These are phyloP conservation scores for Dentipellis sp. DNA, from an alignment of 768 basidiomycete genomes.

Conservation along the genomic window DNA sequence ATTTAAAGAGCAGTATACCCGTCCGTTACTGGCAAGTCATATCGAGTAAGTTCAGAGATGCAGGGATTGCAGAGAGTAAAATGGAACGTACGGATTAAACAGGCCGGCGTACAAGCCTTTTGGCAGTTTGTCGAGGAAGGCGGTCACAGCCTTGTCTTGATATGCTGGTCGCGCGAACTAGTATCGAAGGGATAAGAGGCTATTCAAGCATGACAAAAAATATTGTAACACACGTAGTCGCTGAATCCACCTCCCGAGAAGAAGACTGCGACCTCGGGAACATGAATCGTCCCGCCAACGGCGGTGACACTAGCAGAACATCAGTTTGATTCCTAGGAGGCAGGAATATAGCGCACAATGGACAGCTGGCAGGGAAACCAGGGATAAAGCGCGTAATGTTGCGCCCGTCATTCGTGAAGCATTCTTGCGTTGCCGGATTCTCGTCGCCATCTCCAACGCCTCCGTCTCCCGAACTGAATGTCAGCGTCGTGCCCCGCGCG, in stretches of 20 bases:
- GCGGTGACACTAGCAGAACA: slow-evolving; percentile 45
- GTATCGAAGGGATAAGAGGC: slow-evolving; percentile 17
- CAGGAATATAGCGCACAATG: slow-evolving; percentile 19
- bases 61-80: not conserved
- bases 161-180: slow-evolving; percentile 47
- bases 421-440: slow-evolving; percentile 42
- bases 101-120: slow-evolving; percentile 41
- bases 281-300: slow-evolving; percentile 53
- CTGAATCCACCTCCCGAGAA: slow-evolving; percentile 76
- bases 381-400: slow-evolving; percentile 44
- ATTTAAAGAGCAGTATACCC: slow-evolving; percentile 27
- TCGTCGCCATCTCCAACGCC: slow-evolving; percentile 60
- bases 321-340: too few relatives aligned
- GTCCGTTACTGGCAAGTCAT: slow-evolving; percentile 22
- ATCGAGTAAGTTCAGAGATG: slow-evolving; percentile 12
- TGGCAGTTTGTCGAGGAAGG: slow-evolving; percentile 34
- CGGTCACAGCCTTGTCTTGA: slow-evolving; percentile 35
- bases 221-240: slow-evolving; percentile 38
- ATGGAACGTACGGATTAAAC: slow-evolving; percentile 47
- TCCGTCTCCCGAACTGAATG: slow-evolving; percentile 58
- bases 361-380: slow-evolving; percentile 49
- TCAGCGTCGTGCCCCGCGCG: slow-evolving; percentile 54
- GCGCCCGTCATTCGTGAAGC: slow-evolving; percentile 48
- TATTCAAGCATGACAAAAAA: not conserved
- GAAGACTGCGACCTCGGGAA: slow-evolving; percentile 49